Evolutionary conservation across 768 basidiomycete species (phyloP).

Genomic region (Suillus decipiens): DNA sequence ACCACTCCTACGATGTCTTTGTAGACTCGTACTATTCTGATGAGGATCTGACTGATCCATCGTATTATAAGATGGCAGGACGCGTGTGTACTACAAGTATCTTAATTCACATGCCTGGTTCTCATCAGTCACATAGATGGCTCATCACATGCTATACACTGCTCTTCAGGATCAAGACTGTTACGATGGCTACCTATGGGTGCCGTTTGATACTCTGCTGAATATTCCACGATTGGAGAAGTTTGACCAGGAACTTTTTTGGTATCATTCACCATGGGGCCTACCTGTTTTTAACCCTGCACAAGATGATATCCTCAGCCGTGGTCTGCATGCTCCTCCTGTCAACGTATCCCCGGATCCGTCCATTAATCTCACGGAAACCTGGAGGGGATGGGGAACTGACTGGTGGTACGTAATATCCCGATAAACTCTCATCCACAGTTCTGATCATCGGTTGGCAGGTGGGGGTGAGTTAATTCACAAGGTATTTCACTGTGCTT

Average conservation of each 20-base stretch:
- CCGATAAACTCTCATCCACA: conserved; percentile 6
- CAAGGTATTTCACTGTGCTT: background rate
- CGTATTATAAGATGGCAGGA: conserved; percentile 45
- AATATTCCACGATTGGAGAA: conserved; percentile 49
- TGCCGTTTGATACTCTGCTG: conserved; percentile 51
- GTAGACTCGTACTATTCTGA: conserved; percentile 49
- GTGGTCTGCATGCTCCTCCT: conserved; percentile 38
- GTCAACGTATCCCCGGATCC: conserved; percentile 45
- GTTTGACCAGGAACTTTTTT: conserved; percentile 47
- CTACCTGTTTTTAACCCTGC: conserved; percentile 43
- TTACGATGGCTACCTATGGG: conserved; percentile 55
- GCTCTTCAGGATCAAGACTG: conserved; percentile 44
- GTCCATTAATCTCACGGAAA: conserved; percentile 36
- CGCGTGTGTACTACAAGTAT: conserved; percentile 30
- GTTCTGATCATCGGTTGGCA: conserved; percentile 15
- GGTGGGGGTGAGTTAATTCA: conserved; percentile 42
- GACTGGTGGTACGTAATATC: conserved; percentile 44
- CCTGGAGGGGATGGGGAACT: conserved; percentile 41
- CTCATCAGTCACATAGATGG: conserved; percentile 35
- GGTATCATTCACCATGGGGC: conserved; percentile 54
- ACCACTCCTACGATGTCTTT: conserved; percentile 50
- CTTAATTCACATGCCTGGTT: background rate
- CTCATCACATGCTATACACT: conserved; percentile 55
- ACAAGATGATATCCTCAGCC: conserved; percentile 24
- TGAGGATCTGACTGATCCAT: conserved; percentile 41